These are phyloP conservation scores for Hypoxylon intermedium DNA, from an alignment of 495 filamentous ascomycete species.

Conservation along the genomic window DNA sequence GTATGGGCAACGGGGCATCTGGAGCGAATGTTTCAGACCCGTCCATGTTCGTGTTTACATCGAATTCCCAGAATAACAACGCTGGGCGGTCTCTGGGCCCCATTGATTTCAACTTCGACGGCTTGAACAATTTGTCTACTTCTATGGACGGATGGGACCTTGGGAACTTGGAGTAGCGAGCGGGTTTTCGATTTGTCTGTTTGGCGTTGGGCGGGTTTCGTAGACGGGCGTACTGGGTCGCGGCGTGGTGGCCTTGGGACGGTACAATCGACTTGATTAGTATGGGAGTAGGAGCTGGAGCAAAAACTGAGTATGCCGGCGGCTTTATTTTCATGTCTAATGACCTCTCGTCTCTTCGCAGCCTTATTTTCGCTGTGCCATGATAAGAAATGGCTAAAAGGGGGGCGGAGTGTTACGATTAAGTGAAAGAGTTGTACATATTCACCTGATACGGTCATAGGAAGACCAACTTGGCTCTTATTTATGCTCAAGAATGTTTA, in stretches of 20 bases:
- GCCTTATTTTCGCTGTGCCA: neutral
- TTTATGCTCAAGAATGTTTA: too few relatives aligned
- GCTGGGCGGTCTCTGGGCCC: conserved; percentile 20
- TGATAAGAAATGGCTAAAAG: conserved; percentile 1
- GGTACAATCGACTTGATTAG: neutral
- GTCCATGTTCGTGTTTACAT: conserved; percentile 39
- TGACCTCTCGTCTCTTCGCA: conserved; percentile 2
- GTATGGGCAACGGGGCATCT: conserved; percentile 22
- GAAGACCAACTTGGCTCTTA: too few relatives aligned
- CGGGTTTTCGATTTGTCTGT: conserved; percentile 7
- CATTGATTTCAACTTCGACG: conserved; percentile 39
- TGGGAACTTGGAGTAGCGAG: conserved; percentile 31
- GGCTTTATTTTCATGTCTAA: conserved; percentile 14
- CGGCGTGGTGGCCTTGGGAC: neutral
- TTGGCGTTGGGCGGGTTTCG: neutral
- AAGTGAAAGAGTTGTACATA: neutral
- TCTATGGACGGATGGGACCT: conserved; percentile 42
- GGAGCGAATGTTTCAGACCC: conserved; percentile 28
- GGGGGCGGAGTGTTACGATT: neutral
- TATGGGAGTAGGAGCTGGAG: neutral
- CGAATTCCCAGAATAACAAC: conserved; percentile 28
- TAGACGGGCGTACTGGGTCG: neutral
- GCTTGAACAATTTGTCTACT: conserved; percentile 33
- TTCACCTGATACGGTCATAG: too few relatives aligned
- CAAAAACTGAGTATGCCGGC: neutral